These are phyloP conservation scores for Manihot esculenta DNA, from an alignment of 441 rosid genomes.

Conservation along the genomic window DNA sequence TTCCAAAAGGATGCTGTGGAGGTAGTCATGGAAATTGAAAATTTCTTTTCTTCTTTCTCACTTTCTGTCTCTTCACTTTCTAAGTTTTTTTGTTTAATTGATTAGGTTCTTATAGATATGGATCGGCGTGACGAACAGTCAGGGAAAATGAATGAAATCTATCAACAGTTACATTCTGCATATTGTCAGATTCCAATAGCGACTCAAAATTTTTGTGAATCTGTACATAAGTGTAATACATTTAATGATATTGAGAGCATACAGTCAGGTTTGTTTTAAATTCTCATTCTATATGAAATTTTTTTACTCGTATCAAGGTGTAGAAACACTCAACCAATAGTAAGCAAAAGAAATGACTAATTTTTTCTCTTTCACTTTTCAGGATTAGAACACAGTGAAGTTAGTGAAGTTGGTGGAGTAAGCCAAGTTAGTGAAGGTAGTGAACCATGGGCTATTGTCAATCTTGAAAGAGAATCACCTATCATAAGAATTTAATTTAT, in stretches of 20 bases:
- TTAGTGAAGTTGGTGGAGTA: too few species aligned
- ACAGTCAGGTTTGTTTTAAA: conserved; percentile 45
- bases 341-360: conserved; percentile 15
- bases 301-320: too few species aligned
- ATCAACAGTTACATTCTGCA: conserved; percentile 46
- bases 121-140: conserved; percentile 66
- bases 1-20: conserved; percentile 65
- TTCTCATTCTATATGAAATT: too few species aligned
- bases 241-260: conserved; percentile 27
- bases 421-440: conserved; percentile 33
- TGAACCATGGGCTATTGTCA: conserved; percentile 29
- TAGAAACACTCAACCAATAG: too few species aligned
- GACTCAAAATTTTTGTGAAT: conserved; percentile 28
- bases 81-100: conserved; percentile 19
- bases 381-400: conserved; percentile 42
- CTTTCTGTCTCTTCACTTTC: too few species aligned
- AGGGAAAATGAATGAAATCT: conserved; percentile 58
- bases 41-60: neutral
- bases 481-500: neutral
- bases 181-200: conserved; percentile 59
- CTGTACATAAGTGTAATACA: conserved; percentile 20
- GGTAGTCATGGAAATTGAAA: conserved; percentile 36
- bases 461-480: conserved; percentile 21
- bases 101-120: conserved; percentile 73
- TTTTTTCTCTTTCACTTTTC: conserved; percentile 25